Evolutionary conservation across 164 flowering plant genomes (phyloP), one percentile per base, ranked within the genome.

Genomic region (Macadamia integrifolia): DNA sequence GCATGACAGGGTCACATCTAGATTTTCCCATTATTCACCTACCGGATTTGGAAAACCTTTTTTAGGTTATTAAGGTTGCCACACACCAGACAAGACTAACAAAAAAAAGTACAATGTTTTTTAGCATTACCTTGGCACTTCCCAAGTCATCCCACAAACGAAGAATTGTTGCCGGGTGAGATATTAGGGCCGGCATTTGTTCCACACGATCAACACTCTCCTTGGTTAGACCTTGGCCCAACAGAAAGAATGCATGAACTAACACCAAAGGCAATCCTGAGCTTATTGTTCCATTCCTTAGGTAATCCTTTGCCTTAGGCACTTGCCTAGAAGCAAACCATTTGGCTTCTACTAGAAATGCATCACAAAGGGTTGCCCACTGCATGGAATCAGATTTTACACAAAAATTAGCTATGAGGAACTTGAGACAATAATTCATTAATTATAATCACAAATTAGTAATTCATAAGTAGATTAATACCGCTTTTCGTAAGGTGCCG

Each of bases 91-190:
- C 40, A 35, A 2, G 5, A 5, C 40, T 23, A 23, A 23, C 40
- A 17, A 13, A 15, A 31, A 13, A 8, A 61, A 61, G 55, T 40
- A 35, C 5, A 35, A 5, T 35, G 5, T 2, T 35, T 5, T 35
- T 35, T 35, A 23, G 40, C 40, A 35, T 35, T 78, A 87, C 87
- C 88, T 78, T 71, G 31, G 89, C 85, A 71, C 78, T 80, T 73
- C 86, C 89, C 56, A 87, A 63, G 65, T 87, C 92, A 71, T 87
- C 88, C 82, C 85, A 84, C 18, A 86, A 83, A 10, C 89, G 83
- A 48, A 87, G 82, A 67, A 87, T 81, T 4, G 79, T 57, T 4
- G 85, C 85, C 0, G 76, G 44, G 11, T 72, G 74, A 3, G 83
- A 71, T 0, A 79, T 61, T 5, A 81, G 76, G 18, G 23, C 52